A percentile compares a stretch with the other conserved stretches of the same genome.
Evolutionary conservation across 345 rosid species (phyloP).

Genomic region (Eucalyptus marginata): DNA sequence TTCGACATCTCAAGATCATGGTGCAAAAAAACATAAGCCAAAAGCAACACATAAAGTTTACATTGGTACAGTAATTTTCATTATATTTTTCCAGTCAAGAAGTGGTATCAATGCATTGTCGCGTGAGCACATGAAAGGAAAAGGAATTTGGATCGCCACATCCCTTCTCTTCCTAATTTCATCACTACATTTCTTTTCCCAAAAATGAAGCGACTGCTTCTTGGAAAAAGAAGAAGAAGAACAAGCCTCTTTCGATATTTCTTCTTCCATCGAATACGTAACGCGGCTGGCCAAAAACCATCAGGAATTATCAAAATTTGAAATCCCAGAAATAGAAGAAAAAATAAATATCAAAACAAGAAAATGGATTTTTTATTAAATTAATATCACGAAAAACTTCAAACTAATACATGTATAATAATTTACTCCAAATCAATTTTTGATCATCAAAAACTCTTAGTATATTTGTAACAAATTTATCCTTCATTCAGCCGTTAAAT

Average conservation of each 20-base stretch:
- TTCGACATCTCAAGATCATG: neutral
- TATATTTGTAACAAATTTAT: too few species aligned
- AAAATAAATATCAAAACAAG: too few species aligned
- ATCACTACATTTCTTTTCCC: neutral
- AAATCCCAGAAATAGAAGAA: too few species aligned
- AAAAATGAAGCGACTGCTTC: neutral
- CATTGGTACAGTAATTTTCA: neutral
- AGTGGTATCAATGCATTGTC: neutral
- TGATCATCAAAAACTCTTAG: fast-evolving
- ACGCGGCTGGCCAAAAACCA: too few species aligned
- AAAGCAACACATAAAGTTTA: neutral
- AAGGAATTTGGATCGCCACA: neutral
- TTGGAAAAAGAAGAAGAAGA: neutral
- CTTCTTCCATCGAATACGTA: too few species aligned
- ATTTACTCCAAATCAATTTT: too few species aligned
- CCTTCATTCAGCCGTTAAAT: fast-evolving
- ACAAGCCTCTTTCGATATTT: too few species aligned
- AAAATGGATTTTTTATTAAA: too few species aligned
- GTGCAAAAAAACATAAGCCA: neutral
- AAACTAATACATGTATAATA: too few species aligned
- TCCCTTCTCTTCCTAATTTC: neutral
- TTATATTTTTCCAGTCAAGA: neutral
- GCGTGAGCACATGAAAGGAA: neutral
- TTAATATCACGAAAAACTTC: too few species aligned
- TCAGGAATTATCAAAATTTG: too few species aligned